phyloP scores from a whole-genome alignment of 2,329 filamentous ascomycete genomes.

The Arthroderma sp. region DNA sequence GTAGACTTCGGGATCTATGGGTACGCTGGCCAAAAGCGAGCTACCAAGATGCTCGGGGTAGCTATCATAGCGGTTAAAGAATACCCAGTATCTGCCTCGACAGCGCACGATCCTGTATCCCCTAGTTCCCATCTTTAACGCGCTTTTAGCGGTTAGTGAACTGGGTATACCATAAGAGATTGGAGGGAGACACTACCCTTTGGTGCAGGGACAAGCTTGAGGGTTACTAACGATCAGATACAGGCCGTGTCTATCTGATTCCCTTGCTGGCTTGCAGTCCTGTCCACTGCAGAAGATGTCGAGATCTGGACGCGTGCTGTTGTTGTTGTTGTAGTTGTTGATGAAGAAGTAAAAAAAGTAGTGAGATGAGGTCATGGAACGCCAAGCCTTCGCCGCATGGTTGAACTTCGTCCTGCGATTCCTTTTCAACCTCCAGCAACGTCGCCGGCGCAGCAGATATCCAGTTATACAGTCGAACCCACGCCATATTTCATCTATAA shows the following conservation, averaged over 20 bases:
- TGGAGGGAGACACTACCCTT: no score
- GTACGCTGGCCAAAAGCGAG: background rate
- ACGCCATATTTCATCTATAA: background rate
- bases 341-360: no score
- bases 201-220: no score
- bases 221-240: no score
- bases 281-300: no score
- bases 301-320: no score
- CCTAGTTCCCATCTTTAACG: background rate
- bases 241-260: no score
- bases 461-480: background rate
- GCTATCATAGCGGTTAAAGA: slow-evolving; percentile 4
- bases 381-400: no score
- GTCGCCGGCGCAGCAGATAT: background rate
- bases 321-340: no score
- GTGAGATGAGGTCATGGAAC: no score
- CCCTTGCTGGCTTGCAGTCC: no score
- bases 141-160: background rate
- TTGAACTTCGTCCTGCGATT: background rate
- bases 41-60: background rate
- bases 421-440: background rate
- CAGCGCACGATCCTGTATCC: slow-evolving; percentile 1
- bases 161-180: no score
- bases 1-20: background rate
- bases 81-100: slow-evolving; percentile 3